phyloP scores from a whole-genome alignment of 75 land plant genomes.

The Cupressus sempervirens region DNA sequence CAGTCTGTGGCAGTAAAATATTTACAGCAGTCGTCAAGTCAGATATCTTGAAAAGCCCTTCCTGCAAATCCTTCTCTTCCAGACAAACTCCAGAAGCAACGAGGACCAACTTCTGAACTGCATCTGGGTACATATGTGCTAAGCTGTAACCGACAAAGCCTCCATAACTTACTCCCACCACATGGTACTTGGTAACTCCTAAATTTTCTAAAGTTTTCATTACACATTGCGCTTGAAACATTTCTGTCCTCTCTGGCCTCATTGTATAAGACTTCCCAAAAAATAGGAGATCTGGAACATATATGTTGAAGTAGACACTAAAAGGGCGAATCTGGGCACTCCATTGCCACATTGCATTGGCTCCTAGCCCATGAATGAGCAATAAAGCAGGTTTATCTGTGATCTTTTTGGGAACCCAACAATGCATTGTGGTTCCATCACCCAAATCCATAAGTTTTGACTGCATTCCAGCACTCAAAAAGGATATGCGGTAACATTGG shows the following conservation, averaged over 20 bases:
- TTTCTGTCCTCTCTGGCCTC: constrained; percentile 38
- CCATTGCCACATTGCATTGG: constrained; percentile 70
- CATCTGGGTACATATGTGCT: constrained; percentile 54
- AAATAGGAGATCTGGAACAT: constrained; percentile 72
- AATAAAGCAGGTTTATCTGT: constrained; percentile 28
- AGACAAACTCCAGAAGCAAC: constrained; percentile 74
- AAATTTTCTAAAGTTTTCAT: constrained; percentile 22
- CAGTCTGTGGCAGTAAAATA: constrained; percentile 54
- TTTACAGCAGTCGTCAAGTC: constrained; percentile 45
- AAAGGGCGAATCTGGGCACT: constrained; percentile 28
- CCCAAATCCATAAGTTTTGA: constrained; percentile 29
- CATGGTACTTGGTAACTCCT: constrained; percentile 32
- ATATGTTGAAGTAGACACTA: constrained; percentile 35
- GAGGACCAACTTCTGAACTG: constrained; percentile 54
- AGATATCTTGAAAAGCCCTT: constrained; percentile 50
- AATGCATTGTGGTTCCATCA: constrained; percentile 55
- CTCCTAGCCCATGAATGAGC: constrained; percentile 69
- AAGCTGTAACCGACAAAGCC: constrained; percentile 72
- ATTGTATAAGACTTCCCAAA: constrained; percentile 61
- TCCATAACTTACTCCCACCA: constrained; percentile 69
- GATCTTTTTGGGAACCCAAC: constrained; percentile 40
- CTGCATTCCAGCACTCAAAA: constrained; percentile 39
- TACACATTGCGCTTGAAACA: constrained; percentile 67
- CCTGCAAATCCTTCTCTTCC: constrained; percentile 53
- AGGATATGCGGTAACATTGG: constrained; percentile 22